Conservation (phyloP, 305 asterid genomes). For the Salvia sclarea region DNA sequence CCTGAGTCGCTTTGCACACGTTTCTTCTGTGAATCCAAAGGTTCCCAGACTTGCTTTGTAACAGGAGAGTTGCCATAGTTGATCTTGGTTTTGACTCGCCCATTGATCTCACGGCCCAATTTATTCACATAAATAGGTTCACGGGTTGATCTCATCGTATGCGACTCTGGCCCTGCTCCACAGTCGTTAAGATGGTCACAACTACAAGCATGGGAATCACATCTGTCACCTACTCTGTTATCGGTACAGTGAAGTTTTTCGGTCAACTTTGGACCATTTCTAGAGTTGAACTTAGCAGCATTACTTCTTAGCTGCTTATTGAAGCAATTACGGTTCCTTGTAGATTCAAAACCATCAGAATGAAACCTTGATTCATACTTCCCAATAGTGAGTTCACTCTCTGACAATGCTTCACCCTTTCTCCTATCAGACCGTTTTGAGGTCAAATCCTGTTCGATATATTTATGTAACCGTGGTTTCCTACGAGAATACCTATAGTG, state of each 20-base stretch:
- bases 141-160: constrained; percentile 43
- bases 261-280: constrained; percentile 55
- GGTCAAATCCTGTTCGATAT: constrained; percentile 49
- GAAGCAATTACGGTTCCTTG: constrained; percentile 49
- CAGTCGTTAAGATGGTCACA: constrained; percentile 63
- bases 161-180: constrained; percentile 55
- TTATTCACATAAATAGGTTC: constrained; percentile 52
- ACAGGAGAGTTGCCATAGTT: constrained; percentile 42
- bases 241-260: constrained; percentile 56
- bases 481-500: constrained; percentile 56
- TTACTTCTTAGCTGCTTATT: constrained; percentile 51
- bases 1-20: constrained; percentile 64
- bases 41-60: constrained; percentile 93
- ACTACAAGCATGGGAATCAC: constrained; percentile 60
- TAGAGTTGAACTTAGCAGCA: constrained; percentile 50
- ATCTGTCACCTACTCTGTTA: constrained; percentile 49
- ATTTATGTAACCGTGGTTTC: constrained; percentile 60
- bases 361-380: constrained; percentile 56
- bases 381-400: constrained; percentile 42
- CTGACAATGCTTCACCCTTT: constrained; percentile 46
- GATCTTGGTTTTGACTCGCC: constrained; percentile 56
- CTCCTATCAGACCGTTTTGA: constrained; percentile 67
- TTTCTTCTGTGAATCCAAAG: constrained; percentile 75
- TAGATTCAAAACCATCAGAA: constrained; percentile 54
- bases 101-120: constrained; percentile 54